Evolutionary conservation across 148 eudicot species (phyloP).

Genomic region (Rhododendron griersonianum): DNA sequence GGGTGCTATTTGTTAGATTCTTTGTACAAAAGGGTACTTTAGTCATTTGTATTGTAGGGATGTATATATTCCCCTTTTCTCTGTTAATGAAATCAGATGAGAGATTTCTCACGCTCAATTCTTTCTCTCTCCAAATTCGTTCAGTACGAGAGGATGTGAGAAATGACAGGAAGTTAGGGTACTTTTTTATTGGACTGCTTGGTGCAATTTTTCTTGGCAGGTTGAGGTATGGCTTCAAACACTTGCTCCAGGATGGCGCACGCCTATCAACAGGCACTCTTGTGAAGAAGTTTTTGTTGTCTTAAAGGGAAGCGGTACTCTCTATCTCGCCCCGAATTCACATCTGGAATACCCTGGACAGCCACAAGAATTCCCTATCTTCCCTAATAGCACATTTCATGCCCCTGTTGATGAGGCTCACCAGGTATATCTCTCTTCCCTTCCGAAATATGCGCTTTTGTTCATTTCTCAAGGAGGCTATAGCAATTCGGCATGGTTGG

Average conservation of each 20-base stretch:
- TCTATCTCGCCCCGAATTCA: slow-evolving; percentile 61
- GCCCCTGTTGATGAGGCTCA: slow-evolving; percentile 86
- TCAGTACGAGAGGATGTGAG: background rate
- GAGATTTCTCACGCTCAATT: too few species aligned
- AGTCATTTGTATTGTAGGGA: too few species aligned
- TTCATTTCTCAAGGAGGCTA: background rate
- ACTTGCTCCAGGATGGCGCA: slow-evolving; percentile 67
- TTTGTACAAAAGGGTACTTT: too few species aligned
- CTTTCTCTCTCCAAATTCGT: too few species aligned
- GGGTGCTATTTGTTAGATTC: too few species aligned
- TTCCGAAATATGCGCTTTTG: background rate
- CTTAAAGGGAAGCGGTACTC: slow-evolving; percentile 75
- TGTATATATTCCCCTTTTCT: too few species aligned
- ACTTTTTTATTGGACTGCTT: background rate
- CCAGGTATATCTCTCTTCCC: slow-evolving; percentile 42
- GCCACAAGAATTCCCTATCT: slow-evolving; percentile 58
- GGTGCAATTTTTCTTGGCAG: slow-evolving; percentile 26
- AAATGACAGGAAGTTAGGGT: background rate
- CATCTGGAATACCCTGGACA: slow-evolving; percentile 69
- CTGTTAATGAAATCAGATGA: too few species aligned
- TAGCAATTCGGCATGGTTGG: background rate
- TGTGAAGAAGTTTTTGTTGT: slow-evolving; percentile 94
- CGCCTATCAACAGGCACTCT: slow-evolving; percentile 87
- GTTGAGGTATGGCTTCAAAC: slow-evolving; percentile 92
- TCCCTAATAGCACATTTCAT: slow-evolving; percentile 67